Evolutionary conservation across 352 stramenopile genomes (phyloP).

Genomic region (Pythium sp.): DNA sequence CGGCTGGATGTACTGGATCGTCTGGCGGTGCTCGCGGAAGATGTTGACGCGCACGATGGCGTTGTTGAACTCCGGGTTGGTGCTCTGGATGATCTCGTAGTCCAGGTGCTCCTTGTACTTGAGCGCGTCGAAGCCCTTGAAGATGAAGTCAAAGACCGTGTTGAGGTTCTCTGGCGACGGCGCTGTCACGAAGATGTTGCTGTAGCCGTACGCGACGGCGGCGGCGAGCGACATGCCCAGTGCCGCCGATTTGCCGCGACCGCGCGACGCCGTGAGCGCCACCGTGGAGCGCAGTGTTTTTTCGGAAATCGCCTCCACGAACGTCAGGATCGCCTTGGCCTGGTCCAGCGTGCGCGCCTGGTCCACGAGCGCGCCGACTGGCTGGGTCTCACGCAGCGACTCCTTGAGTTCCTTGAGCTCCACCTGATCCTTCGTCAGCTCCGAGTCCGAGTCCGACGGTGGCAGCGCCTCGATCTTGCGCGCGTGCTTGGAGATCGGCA

Average conservation of each 20-base stretch:
- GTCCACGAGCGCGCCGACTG: conserved; percentile 94
- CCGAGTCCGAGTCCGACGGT: conserved; percentile 47
- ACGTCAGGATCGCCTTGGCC: conserved; percentile 95
- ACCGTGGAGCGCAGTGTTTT: conserved; percentile 94
- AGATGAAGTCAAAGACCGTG: conserved; percentile 98
- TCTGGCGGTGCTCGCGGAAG: conserved; percentile 96
- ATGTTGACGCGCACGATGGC: conserved; percentile 96
- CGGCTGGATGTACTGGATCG: conserved; percentile 96
- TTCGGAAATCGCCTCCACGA: conserved; percentile 97
- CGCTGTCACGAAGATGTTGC: conserved; percentile 97
- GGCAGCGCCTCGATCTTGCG: conserved; percentile 86
- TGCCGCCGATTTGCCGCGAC: conserved; percentile 96
- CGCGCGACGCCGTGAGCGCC: conserved; percentile 91
- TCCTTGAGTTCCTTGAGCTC: conserved; percentile 95
- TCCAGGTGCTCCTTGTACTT: conserved; percentile 98
- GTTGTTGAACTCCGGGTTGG: conserved; percentile 81
- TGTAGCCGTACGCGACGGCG: conserved; percentile 90
- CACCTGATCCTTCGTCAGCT: conserved; percentile 71
- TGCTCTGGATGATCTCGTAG: conserved; percentile 93
- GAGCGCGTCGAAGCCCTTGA: conserved; percentile 92
- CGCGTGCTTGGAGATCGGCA: conserved; percentile 94
- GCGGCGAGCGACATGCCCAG: conserved; percentile 91
- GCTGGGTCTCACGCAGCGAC: conserved; percentile 93
- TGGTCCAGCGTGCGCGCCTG: conserved; percentile 95
- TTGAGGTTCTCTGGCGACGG: conserved; percentile 98